These are phyloP conservation scores for Endothia cerciana DNA, from an alignment of 2,329 filamentous ascomycete genomes.

Conservation along the genomic window DNA sequence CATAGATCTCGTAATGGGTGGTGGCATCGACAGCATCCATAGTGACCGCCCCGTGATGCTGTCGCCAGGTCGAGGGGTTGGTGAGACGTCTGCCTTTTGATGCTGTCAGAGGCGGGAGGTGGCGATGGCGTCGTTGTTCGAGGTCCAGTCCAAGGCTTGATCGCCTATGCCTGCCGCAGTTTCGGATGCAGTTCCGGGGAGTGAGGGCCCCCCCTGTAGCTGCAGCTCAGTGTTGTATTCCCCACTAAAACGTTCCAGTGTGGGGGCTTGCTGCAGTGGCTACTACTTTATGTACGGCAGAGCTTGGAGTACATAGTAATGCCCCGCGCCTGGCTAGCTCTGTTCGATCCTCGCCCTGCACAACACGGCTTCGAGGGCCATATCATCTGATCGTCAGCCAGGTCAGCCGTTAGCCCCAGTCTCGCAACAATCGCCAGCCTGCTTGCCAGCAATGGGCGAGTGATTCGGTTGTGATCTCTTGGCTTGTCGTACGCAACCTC, in stretches of 20 bases:
- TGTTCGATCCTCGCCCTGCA: not conserved
- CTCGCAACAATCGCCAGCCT: not conserved
- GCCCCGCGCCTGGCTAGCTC: slow-evolving; percentile 2
- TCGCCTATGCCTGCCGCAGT: slow-evolving; percentile 4
- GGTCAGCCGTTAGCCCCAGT: slow-evolving; percentile 1
- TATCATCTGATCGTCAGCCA: not conserved
- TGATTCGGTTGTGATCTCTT: slow-evolving; percentile 11
- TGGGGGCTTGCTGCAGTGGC: not conserved
- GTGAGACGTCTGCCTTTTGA: not conserved
- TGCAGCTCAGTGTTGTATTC: slow-evolving; percentile 10
- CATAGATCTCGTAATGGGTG: slow-evolving; percentile 61
- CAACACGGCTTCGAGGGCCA: not conserved
- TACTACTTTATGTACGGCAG: too few species aligned
- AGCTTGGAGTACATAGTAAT: not conserved
- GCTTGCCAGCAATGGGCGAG: slow-evolving; percentile 1
- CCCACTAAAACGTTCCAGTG: slow-evolving; percentile 16
- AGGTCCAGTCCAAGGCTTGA: not conserved
- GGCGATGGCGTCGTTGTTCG: not conserved
- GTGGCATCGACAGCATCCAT: slow-evolving; percentile 64
- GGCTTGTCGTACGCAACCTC: slow-evolving; percentile 8
- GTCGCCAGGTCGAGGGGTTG: slow-evolving; percentile 2
- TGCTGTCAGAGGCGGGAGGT: not conserved
- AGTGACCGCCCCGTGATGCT: slow-evolving; percentile 32
- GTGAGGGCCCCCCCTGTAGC: not conserved
- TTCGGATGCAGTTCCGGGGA: not conserved